A percentile compares a stretch with the other conserved stretches of the same genome.
Evolutionary conservation across 1,284 basidiomycete genomes (phyloP).

Genomic region (Melampsora abietis-canadensis): DNA sequence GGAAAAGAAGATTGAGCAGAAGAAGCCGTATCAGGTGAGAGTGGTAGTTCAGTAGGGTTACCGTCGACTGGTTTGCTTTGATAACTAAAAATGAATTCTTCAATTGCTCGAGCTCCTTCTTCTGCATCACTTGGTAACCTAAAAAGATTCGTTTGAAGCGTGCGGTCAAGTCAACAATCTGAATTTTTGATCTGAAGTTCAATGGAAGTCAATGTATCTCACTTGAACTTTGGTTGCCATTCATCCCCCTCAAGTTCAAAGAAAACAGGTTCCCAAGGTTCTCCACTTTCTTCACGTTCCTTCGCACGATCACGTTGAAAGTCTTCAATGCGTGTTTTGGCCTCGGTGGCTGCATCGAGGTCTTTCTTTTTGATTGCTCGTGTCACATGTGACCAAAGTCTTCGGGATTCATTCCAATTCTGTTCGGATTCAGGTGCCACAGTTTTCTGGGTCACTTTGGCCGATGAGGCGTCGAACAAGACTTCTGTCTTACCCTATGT

Average conservation of each 20-base stretch:
- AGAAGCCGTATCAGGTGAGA: not conserved
- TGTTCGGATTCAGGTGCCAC: conserved; percentile 81
- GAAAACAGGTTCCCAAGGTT: conserved; percentile 69
- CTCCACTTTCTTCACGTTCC: conserved; percentile 70
- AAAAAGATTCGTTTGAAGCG: not conserved
- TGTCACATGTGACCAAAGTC: conserved; percentile 81
- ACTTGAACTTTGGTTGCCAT: conserved; percentile 71
- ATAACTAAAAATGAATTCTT: conserved; percentile 27
- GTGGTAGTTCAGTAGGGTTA: conserved; percentile 7
- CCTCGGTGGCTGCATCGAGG: conserved; percentile 87
- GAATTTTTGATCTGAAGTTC: too few species aligned
- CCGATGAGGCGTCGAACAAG: conserved; percentile 75
- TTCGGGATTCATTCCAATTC: conserved; percentile 81
- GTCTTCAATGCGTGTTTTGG: conserved; percentile 88
- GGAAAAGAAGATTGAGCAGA: too few species aligned
- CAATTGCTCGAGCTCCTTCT: conserved; percentile 18
- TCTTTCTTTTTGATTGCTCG: conserved; percentile 80
- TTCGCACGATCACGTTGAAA: conserved; percentile 79
- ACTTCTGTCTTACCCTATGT: conserved; percentile 59
- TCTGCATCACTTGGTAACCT: conserved; percentile 23
- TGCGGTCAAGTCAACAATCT: not conserved
- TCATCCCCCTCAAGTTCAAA: conserved; percentile 71
- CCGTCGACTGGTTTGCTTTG: not conserved
- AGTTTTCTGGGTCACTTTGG: conserved; percentile 73
- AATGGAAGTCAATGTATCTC: not conserved